Evolutionary conservation across 2,329 filamentous ascomycete species (phyloP).

Genomic region (Penicillium hordei): DNA sequence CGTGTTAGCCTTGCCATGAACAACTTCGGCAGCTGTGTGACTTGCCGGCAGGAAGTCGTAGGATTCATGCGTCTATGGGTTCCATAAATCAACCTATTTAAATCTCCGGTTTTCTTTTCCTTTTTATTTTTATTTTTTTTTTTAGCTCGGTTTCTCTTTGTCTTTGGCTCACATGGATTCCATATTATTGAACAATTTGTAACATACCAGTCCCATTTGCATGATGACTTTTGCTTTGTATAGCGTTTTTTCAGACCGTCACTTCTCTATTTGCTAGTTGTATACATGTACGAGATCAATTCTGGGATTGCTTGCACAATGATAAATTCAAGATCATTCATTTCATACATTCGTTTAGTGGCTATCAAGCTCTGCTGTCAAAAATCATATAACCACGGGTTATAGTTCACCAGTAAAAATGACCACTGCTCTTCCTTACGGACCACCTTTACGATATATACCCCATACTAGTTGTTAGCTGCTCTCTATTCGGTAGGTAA

Average conservation of each 20-base stretch:
- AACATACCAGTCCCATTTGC: constrained; percentile 20
- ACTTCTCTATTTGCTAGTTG: not conserved
- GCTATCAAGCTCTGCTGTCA: too few relatives aligned
- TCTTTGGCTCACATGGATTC: constrained; percentile 1
- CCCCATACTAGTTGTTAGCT: too few relatives aligned
- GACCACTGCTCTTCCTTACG: too few relatives aligned
- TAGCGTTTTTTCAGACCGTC: not conserved
- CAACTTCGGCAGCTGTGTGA: constrained; percentile 95
- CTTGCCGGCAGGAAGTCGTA: constrained; percentile 81
- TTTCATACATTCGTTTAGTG: not conserved
- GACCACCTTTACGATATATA: too few relatives aligned
- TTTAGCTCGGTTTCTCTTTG: not conserved
- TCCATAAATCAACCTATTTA: constrained; percentile 48
- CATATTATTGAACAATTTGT: constrained; percentile 14
- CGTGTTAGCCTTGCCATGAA: constrained; percentile 91
- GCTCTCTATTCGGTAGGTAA: too few relatives aligned
- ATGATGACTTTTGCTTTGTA: not conserved
- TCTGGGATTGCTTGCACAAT: not conserved
- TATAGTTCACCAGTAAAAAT: too few relatives aligned
- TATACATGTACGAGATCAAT: not conserved
- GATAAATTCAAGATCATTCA: not conserved
- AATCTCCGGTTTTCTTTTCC: not conserved
- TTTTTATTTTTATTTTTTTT: too few relatives aligned
- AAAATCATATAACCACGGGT: too few relatives aligned
- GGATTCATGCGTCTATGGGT: constrained; percentile 93